Base-by-base conservation (phyloP, 768 basidiomycete genomes). In the Kwoniella newhampshirensis region DNA sequence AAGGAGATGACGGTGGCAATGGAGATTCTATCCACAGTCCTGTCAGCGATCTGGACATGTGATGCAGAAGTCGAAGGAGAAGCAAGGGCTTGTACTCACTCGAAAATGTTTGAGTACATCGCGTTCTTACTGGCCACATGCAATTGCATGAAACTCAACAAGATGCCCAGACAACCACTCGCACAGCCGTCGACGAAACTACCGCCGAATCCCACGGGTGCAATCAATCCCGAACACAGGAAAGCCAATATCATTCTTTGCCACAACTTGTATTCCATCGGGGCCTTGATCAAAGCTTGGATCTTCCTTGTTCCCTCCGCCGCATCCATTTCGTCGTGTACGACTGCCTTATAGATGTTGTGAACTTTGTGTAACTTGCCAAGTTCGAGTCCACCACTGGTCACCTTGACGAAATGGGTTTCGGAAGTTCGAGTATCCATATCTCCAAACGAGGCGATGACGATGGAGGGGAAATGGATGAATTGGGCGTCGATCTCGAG, bases 41-140 rank as follows among this genome's bases (percentile, higher is more conserved):
- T 37, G 20, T 27, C 25, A 23, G 20, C 17, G 43, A 36, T 51
- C 6, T 32, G 6, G 27, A n/a, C 26, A 32, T 27, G 26, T 20
- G 25, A 17, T 37, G 26, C 23, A 25, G 41, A 9, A 30, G 40
- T 18, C 42, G 13, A 43, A 42, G 41, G 26, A 11, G 25, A 52
- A 49, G 25, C 35, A 21, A 17, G 62, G 4, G 17, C 4, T n/a
- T 21, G 7, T 7, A 79, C 87, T 75, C 69, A 91, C 91, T 94
- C 91, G 63, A 91, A 93, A 49, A 93, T 89, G 67, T 90, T 91
- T 44, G 89, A 87, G 72, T 91, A 91, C 71, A 91, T 80, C 0
- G 85, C 80, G 68, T 86, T 89, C 75, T 86, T 87, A 39, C 82
- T 79, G 15, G 87, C 89, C 15, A 89, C 84, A 49, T 79, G 81